Evolutionary conservation across 805 yeast genomes (phyloP).

Genomic region (Sungouiozyma ichnusensis): DNA sequence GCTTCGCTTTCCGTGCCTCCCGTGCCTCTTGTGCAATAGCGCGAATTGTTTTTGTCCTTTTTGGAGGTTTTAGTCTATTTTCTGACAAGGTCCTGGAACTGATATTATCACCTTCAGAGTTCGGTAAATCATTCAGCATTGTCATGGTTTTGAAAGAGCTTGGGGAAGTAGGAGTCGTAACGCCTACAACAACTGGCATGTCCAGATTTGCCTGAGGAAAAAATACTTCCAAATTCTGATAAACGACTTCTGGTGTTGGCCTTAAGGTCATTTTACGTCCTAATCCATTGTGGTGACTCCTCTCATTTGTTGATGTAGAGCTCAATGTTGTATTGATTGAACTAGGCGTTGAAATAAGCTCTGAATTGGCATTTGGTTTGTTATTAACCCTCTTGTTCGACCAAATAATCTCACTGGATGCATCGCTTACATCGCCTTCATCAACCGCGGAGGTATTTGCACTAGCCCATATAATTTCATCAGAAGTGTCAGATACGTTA

Average conservation of each 20-base stretch:
- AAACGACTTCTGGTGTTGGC: constrained; percentile 91
- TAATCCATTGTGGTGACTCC: constrained; percentile 1
- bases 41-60: constrained; percentile 82
- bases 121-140: neutral
- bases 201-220: constrained; percentile 91
- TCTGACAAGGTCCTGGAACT: neutral
- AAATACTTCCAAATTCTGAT: constrained; percentile 80
- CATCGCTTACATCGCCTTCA: neutral
- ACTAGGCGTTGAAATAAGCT: neutral
- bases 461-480: constrained; percentile 21
- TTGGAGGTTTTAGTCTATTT: constrained; percentile 22
- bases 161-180: constrained; percentile 49
- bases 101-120: neutral
- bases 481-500: constrained; percentile 19
- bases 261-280: constrained; percentile 56
- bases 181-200: constrained; percentile 74
- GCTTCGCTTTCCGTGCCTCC: constrained; percentile 38
- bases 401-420: neutral
- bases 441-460: neutral
- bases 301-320: constrained; percentile 2
- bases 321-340: constrained; percentile 3
- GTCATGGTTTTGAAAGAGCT: constrained; percentile 9
- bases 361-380: constrained; percentile 1
- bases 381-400: neutral
- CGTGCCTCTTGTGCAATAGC: constrained; percentile 88